Conservation (phyloP, 805 yeast genomes). For the Saccharomycopsis vini region DNA sequence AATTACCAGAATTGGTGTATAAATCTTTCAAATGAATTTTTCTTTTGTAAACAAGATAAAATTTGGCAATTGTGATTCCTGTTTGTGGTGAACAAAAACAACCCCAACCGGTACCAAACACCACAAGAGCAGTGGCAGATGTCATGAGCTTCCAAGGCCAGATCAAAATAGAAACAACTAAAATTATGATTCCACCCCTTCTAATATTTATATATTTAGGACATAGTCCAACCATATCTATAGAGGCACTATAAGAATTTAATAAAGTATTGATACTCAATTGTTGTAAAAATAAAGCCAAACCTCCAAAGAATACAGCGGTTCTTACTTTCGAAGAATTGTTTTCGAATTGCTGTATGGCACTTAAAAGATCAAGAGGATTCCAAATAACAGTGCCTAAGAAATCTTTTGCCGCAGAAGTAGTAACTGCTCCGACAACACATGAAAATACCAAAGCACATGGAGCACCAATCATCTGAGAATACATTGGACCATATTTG, state of each 20-base stretch:
- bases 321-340: slow-evolving; percentile 31
- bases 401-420: slow-evolving; percentile 27
- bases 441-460: slow-evolving; percentile 31
- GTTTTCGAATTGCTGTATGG: no score
- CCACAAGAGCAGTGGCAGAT: slow-evolving; percentile 28
- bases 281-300: slow-evolving; percentile 20
- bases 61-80: slow-evolving; percentile 30
- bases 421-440: slow-evolving; percentile 31
- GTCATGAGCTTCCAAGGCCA: slow-evolving; percentile 35
- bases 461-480: no score
- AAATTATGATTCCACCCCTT: slow-evolving; percentile 30
- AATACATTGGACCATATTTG: no score
- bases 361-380: slow-evolving; percentile 23
- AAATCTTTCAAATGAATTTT: slow-evolving; percentile 29
- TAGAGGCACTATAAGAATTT: slow-evolving; percentile 32
- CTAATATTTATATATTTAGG: slow-evolving; percentile 24
- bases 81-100: slow-evolving; percentile 31
- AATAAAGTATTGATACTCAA: slow-evolving; percentile 29
- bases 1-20: slow-evolving; percentile 24
- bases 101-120: slow-evolving; percentile 33
- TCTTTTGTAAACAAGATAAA: slow-evolving; percentile 26
- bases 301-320: slow-evolving; percentile 32
- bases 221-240: slow-evolving; percentile 24
- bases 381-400: slow-evolving; percentile 32
- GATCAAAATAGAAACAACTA: slow-evolving; percentile 30